Evolutionary conservation across 2,329 filamentous ascomycete genomes (phyloP).

Genomic region (Arthrinium puccinioides): DNA sequence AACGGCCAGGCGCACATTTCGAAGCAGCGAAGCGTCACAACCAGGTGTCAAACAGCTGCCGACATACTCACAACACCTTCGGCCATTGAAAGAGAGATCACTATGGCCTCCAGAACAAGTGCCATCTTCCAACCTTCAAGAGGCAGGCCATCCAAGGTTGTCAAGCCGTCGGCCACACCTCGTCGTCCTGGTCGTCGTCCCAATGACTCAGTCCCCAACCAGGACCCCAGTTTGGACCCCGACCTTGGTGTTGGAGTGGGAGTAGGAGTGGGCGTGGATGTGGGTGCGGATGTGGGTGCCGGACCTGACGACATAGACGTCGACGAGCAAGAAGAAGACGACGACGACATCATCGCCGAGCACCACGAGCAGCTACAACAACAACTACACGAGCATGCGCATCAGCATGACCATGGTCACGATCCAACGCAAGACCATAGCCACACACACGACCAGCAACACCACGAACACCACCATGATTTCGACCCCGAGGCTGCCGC

Average conservation of each 20-base stretch:
- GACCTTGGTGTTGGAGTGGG: too few species aligned
- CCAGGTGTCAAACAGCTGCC: slow-evolving; percentile 4
- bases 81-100: neutral
- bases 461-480: slow-evolving; percentile 4
- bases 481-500: slow-evolving; percentile 8
- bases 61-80: neutral
- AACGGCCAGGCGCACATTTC: too few species aligned
- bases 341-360: neutral
- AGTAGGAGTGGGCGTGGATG: too few species aligned
- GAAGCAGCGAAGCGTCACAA: too few species aligned
- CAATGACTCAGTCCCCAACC: slow-evolving; percentile 8
- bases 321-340: too few species aligned
- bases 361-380: slow-evolving; percentile 1
- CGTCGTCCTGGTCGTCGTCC: slow-evolving; percentile 8
- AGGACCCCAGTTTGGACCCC: slow-evolving; percentile 7
- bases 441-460: neutral
- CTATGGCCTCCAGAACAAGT: slow-evolving; percentile 1
- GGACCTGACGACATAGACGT: slow-evolving; percentile 1
- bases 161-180: slow-evolving; percentile 7
- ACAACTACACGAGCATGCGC: neutral
- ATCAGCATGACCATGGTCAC: neutral
- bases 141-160: slow-evolving; percentile 7
- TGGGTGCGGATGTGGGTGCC: too few species aligned
- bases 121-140: slow-evolving; percentile 6
- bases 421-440: neutral